Evolutionary conservation across 83 land plant genomes (phyloP).

Genomic region (Thuja plicata): DNA sequence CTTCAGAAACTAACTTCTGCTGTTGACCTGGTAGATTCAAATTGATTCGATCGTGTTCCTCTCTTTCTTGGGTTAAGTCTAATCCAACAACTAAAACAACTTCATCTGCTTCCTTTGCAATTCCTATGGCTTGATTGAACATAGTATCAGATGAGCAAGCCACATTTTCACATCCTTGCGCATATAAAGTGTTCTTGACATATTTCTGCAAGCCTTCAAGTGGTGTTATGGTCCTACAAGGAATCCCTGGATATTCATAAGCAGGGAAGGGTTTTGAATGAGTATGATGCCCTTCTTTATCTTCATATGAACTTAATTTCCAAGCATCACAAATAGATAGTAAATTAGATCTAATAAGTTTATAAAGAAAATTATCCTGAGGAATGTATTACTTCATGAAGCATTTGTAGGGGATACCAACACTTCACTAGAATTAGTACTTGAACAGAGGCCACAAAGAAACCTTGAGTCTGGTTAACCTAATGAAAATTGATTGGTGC

Average conservation of each 20-base stretch:
- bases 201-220: conserved; percentile 54
- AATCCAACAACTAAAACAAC: conserved; percentile 85
- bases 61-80: conserved; percentile 74
- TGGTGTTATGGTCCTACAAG: conserved; percentile 65
- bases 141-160: conserved; percentile 40
- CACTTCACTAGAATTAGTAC: neutral
- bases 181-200: conserved; percentile 33
- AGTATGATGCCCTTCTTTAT: neutral
- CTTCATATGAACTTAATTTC: neutral
- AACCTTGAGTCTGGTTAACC: neutral
- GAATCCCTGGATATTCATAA: conserved; percentile 40
- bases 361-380: neutral
- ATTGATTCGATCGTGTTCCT: conserved; percentile 59
- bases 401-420: neutral
- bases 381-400: neutral
- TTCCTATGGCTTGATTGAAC: conserved; percentile 39
- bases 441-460: neutral
- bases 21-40: conserved; percentile 82
- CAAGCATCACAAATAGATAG: neutral
- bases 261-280: neutral
- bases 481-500: neutral
- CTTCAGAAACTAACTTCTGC: conserved; percentile 45
- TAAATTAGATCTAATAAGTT: neutral
- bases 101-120: conserved; percentile 64
- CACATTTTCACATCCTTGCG: conserved; percentile 57